Conservation (phyloP, 2,329 filamentous ascomycete genomes). For the Metarhizium anisopliae region DNA sequence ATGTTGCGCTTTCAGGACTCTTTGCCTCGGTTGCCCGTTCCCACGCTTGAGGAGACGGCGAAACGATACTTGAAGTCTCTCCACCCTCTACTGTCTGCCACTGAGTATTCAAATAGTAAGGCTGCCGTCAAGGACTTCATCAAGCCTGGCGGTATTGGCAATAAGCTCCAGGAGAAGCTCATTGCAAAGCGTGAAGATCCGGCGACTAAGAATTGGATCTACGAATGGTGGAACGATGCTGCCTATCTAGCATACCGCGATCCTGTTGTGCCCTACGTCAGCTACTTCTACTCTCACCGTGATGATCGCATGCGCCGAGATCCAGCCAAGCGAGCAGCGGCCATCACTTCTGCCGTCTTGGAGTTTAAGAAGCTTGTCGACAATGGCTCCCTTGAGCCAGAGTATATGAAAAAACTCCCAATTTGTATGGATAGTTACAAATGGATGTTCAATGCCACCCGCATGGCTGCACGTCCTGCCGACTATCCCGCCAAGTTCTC, state of each 20-base stretch:
- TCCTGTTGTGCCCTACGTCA: constrained; percentile 94
- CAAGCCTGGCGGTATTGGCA: constrained; percentile 73
- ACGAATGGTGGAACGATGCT: constrained; percentile 96
- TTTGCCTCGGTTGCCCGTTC: constrained; percentile 70
- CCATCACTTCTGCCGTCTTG: constrained; percentile 74
- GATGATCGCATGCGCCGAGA: constrained; percentile 84
- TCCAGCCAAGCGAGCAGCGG: constrained; percentile 86
- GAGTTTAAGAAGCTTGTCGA: constrained; percentile 96
- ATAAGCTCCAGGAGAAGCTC: constrained; percentile 80
- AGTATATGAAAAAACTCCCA: constrained; percentile 97
- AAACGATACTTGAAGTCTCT: constrained; percentile 73
- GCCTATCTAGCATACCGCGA: constrained; percentile 92
- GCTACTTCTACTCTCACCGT: constrained; percentile 98
- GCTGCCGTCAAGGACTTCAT: constrained; percentile 84
- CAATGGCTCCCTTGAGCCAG: constrained; percentile 72
- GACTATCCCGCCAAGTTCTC: constrained; percentile 81
- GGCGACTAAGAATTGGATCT: constrained; percentile 84
- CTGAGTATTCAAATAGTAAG: constrained; percentile 64
- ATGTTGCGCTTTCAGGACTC: constrained; percentile 84
- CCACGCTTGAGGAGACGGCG: constrained; percentile 73
- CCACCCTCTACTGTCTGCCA: constrained; percentile 59
- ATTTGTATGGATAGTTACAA: constrained; percentile 98
- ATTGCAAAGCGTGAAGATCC: constrained; percentile 71
- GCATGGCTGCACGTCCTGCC: constrained; percentile 71
- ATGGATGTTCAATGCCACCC: constrained; percentile 96